Base-by-base conservation (phyloP, 2,329 filamentous ascomycete genomes). In the Cadophora malorum region DNA sequence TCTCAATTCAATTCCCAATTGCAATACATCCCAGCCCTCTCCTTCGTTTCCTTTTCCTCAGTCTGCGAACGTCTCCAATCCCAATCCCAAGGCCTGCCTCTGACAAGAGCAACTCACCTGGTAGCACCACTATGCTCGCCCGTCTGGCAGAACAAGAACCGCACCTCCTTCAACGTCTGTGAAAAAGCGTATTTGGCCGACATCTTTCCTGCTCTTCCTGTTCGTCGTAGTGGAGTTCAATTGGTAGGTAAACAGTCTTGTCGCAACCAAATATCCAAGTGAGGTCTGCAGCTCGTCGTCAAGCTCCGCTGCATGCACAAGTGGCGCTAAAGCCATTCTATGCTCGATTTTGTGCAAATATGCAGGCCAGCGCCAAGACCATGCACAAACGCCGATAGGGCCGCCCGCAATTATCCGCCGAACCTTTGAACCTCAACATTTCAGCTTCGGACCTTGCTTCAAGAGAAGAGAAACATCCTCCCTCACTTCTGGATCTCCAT, bases 61-160 rank as follows among this genome's bases (percentile, higher is more conserved):
- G 21, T 55, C 50, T 31, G 7, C 62, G 14, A 23, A 19, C 12
- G 7, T 33, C 0, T 5, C 38, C 21, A 31, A 23, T 38, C 47
- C 23, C 56, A n/a, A 45, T 38, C 19, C 31, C 31, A 28, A 19
- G 2, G 41, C 55, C 45, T 21, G 33, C 38, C 31, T 2, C 7
- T 47, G n/a, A 23, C 38, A 21, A 67, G 19, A 52, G 45, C 33
- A 28, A 72, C 85, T 78, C 84, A 97, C 96, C 96, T 90, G 72
- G 92, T 91, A 71, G 93, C 90, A 77, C 93, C 91, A 85, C 95
- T 97, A 79, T 93, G 90, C 79, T 97, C 91, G 73, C 91, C 92
- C 64, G 93, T 94, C 83, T 98, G 95, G 85, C 96, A 98, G 84
- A 98, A 95, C 77, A 97, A 87, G 84, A 99, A 99, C 79, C 96